Percentiles rank a stretch among this genome's conserved stretches.
These are phyloP conservation scores for Castanospermum australe DNA, from an alignment of 306 rosid species.

Conservation along the genomic window DNA sequence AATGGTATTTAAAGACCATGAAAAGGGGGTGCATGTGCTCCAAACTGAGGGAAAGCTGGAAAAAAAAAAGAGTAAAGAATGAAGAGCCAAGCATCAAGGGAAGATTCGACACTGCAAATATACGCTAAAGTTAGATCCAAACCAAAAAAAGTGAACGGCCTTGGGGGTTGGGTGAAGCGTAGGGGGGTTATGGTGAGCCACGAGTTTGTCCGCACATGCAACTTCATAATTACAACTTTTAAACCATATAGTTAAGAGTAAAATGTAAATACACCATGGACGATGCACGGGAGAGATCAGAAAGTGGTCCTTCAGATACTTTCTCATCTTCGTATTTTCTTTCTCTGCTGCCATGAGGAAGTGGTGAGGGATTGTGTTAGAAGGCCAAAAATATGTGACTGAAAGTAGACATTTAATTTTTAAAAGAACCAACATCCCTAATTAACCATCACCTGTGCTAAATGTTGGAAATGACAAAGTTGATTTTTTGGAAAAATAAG, in stretches of 20 bases:
- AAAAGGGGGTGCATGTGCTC: conserved; percentile 24
- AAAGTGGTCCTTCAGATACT: neutral
- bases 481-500: too few relatives aligned
- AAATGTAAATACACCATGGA: too few relatives aligned
- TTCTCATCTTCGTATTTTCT: neutral
- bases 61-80: neutral
- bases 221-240: too few relatives aligned
- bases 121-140: neutral
- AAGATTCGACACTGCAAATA: neutral
- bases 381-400: neutral
- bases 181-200: neutral
- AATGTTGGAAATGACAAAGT: too few relatives aligned
- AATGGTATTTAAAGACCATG: conserved; percentile 30
- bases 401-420: neutral
- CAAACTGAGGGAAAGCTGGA: neutral
- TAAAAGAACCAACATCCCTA: too few relatives aligned
- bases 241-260: too few relatives aligned
- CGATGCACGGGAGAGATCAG: too few relatives aligned
- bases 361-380: neutral
- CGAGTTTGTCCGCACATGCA: neutral
- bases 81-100: neutral
- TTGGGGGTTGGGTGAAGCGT: neutral
- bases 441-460: neutral
- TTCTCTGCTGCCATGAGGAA: neutral
- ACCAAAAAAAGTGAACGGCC: neutral